Base-by-base conservation (phyloP, 2,329 filamentous ascomycete genomes). In the Fusarium devonianum region DNA sequence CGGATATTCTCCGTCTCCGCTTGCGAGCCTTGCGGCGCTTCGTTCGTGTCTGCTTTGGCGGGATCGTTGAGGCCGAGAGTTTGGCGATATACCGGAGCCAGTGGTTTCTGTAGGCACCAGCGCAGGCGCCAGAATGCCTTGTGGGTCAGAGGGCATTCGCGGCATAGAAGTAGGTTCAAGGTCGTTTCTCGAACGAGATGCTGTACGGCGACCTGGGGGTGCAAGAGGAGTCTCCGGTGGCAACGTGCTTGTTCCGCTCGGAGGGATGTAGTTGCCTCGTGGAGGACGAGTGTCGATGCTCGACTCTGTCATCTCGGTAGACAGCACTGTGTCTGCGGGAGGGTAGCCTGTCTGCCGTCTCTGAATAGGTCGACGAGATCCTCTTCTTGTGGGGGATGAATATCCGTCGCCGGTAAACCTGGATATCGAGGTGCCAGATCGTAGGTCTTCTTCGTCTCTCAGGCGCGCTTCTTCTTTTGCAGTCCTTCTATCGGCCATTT, bases 341-440 rank as follows among this genome's bases (percentile, higher is more conserved):
- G 56, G 60, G 26, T 65, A 66, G 7, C 66, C 68, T 8, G 69
- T 69, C 11, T 61, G 59, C 4, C 69, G 70, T 56, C 72, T 58
- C 9, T 55, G 45, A 5, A 67, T 59, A 9, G 67, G 62, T n/a
- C 70, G 66, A 4, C 68, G 69, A 12, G 64, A 62, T 21, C 62
- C 52, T 28, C 60, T 73, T 36, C 79, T 72, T 0, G 75, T 69
- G 2, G 82, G 78, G 12, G 78, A 78, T 3, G 75, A 74, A 51
- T 80, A 77, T 18, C 86, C 86, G 66, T 92, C 89, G 19, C 84
- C 88, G 3, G 88, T 90, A 53, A 83, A 90, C 60, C 78, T 78
- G 16, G 85, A 83, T n/a, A 80, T 77, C 22, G 80, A 79, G 25
- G 81, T 82, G 5, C 89, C 81, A 16, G 84, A 81, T 42, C 84